Base-by-base conservation (phyloP, 257 asterid species). In the Plantago ovata region DNA sequence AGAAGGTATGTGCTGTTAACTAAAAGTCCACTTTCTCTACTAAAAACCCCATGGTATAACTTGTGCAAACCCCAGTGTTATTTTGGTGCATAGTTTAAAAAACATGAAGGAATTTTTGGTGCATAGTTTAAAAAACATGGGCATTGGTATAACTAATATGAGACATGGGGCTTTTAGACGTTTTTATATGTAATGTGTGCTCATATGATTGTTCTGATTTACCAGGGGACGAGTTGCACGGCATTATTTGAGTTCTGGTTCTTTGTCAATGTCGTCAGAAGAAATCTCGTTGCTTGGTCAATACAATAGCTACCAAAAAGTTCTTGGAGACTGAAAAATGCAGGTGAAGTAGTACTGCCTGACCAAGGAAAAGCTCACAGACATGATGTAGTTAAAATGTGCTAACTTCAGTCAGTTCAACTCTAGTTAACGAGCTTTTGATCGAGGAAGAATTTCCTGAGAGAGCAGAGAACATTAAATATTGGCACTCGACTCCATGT, bases 241-340 rank as follows among this genome's bases (percentile, higher is more conserved):
- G 41, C 95, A 93, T 75, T 93, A 93, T 72, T 70, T 93, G 81
- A 80, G 79, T 68, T 76, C 84, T 50, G 95, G 97, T 64, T 38
- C 81, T 20, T 70, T 75, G 64, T 65, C 82, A 62, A 60, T 93
- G 78, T 80, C 95, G 38, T 44, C 82, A 1, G 89, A 82, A 45
- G 89, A 89, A 71, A 75, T 86, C 60, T 75, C 84, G 10, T 61
- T 71, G 78, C 87, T 93, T 61, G 69, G 71, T 39, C 72, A 56
- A 65, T 78, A 70, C 66, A 79, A 71, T 73, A 59, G 74, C 71
- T 73, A 61, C 66, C 62, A 48, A 38, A 70, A 77, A 38, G 68
- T 12, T 49, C 66, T 49, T n/a, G 19, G 65, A 22, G 65, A 55
- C 36, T 45, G 44, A 47, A 56, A 42, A 21, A 62, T 56, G 43